Conservation (phyloP, 129 eudicot genomes). For the Arctium lappa region DNA sequence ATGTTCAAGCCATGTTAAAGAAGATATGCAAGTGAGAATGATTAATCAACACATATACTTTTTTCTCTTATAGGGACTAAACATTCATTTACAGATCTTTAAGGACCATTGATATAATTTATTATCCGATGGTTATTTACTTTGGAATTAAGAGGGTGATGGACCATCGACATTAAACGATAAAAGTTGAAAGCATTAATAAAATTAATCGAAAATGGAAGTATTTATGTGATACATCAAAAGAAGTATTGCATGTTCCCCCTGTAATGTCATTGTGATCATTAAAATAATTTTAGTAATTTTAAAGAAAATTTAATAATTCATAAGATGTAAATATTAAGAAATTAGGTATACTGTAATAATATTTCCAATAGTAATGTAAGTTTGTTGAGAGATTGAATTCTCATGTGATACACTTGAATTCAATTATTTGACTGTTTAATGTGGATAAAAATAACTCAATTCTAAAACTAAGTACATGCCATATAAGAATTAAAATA, state of each 20-base stretch:
- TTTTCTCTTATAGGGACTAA: neutral
- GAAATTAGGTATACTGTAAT: neutral
- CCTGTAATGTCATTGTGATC: neutral
- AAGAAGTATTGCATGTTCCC: neutral
- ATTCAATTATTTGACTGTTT: neutral
- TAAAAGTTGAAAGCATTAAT: neutral
- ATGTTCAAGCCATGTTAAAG: neutral
- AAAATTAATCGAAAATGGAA: neutral
- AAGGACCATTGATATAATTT: neutral
- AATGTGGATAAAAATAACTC: too few species aligned
- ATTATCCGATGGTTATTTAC: neutral
- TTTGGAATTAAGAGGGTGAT: neutral
- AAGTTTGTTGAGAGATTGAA: neutral
- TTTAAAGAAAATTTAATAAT: neutral
- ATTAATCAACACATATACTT: neutral
- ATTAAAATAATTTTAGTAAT: neutral
- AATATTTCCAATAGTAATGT: neutral
- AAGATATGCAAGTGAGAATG: neutral
- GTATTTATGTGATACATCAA: neutral
- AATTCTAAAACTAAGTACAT: neutral
- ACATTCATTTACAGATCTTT: neutral
- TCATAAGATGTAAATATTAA: neutral
- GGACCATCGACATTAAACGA: neutral
- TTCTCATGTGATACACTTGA: neutral
- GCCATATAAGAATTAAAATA: neutral